Evolutionary conservation across 2,329 filamentous ascomycete genomes (phyloP).

Genomic region (Aspergillus brunneoviolaceus): DNA sequence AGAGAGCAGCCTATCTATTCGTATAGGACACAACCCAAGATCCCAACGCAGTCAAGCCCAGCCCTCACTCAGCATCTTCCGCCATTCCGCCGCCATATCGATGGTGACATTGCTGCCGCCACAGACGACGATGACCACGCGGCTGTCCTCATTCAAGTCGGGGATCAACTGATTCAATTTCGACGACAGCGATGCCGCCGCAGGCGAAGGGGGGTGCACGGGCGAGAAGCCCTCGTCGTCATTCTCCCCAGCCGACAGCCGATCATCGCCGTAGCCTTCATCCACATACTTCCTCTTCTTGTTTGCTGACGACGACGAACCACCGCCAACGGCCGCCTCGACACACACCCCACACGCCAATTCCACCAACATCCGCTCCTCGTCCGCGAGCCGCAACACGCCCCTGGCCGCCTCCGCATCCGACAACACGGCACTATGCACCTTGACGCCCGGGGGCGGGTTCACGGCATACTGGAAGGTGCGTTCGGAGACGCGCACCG

Average conservation of each 20-base stretch:
- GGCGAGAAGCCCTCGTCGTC: slow-evolving; percentile 20
- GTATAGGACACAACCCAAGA: neutral
- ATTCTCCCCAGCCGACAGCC: slow-evolving; percentile 29
- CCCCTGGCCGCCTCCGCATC: slow-evolving; percentile 80
- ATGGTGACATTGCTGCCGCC: slow-evolving; percentile 70
- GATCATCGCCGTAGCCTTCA: slow-evolving; percentile 39
- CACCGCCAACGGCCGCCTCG: slow-evolving; percentile 47
- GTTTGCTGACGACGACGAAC: slow-evolving; percentile 14
- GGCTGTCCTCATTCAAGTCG: slow-evolving; percentile 63
- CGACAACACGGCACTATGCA: slow-evolving; percentile 63
- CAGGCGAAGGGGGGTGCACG: slow-evolving; percentile 2
- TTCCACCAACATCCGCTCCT: slow-evolving; percentile 79
- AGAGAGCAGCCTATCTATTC: neutral
- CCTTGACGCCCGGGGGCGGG: slow-evolving; percentile 47
- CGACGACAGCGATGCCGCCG: slow-evolving; percentile 22
- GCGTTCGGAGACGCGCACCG: slow-evolving; percentile 65
- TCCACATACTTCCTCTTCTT: slow-evolving; percentile 34
- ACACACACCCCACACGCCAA: slow-evolving; percentile 80
- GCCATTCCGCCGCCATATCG: slow-evolving; percentile 61
- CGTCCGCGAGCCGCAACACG: slow-evolving; percentile 74
- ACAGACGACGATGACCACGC: slow-evolving; percentile 82
- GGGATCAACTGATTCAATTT: slow-evolving; percentile 63
- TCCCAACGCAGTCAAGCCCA: slow-evolving; percentile 27
- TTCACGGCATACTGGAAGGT: slow-evolving; percentile 64
- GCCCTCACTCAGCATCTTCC: slow-evolving; percentile 44